Conservation (phyloP, 495 filamentous ascomycete genomes). For the Trichocladium antarcticum region DNA sequence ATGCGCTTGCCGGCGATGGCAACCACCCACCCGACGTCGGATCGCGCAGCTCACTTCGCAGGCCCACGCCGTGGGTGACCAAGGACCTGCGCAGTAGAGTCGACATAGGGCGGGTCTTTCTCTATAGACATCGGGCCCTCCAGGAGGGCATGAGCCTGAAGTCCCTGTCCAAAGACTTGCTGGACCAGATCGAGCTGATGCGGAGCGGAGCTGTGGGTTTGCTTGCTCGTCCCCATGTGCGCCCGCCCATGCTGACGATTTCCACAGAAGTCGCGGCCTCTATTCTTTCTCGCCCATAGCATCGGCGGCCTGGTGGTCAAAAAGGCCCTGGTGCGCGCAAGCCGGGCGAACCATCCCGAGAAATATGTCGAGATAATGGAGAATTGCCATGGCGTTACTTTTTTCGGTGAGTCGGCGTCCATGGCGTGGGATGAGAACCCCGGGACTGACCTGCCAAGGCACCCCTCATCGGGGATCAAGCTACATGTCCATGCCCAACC, state of each 20-base stretch:
- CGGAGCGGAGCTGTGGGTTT: constrained; percentile 25
- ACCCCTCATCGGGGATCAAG: constrained; percentile 57
- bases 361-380: constrained; percentile 36
- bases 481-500: constrained; percentile 49
- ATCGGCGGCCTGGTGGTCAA: constrained; percentile 54
- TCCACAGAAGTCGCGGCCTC: constrained; percentile 32
- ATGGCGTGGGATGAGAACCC: background rate
- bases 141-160: constrained; percentile 40
- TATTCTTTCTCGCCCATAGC: constrained; percentile 57
- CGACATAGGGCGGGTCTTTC: constrained; percentile 40
- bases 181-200: constrained; percentile 36
- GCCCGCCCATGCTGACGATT: background rate
- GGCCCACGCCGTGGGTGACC: constrained; percentile 30
- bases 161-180: constrained; percentile 38
- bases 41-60: constrained; percentile 5
- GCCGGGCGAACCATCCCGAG: constrained; percentile 26
- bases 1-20: constrained; percentile 28
- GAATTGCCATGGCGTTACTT: constrained; percentile 51
- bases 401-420: constrained; percentile 36
- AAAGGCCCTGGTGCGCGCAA: constrained; percentile 43
- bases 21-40: constrained; percentile 15
- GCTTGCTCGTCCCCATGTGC: background rate
- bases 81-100: constrained; percentile 30
- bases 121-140: constrained; percentile 45
- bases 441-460: constrained; percentile 24